Conservation (phyloP, 345 rosid species). For the Sonneratia caseolaris region DNA sequence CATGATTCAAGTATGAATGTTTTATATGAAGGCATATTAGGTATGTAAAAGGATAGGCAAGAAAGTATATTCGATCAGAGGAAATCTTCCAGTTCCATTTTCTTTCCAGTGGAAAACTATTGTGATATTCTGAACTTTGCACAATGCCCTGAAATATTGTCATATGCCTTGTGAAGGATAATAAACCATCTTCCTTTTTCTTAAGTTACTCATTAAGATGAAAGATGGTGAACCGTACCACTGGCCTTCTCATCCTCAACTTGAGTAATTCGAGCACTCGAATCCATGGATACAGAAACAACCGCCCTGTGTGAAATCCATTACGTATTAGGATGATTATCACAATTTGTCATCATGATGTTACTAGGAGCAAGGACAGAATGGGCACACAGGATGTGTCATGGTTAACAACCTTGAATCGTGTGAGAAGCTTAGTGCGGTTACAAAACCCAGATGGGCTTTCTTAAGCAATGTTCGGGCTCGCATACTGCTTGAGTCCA, state of each 20-base stretch:
- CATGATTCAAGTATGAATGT: neutral
- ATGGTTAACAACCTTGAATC: constrained; percentile 63
- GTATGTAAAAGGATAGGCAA: neutral
- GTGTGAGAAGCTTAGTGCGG: constrained; percentile 70
- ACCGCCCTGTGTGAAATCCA: constrained; percentile 41
- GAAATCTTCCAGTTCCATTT: too few relatives aligned
- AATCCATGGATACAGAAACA: constrained; percentile 78
- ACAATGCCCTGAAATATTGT: too few relatives aligned
- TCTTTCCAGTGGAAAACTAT: too few relatives aligned
- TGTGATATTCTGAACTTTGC: too few relatives aligned
- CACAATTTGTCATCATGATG: neutral
- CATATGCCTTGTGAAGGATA: too few relatives aligned
- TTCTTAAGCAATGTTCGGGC: constrained; percentile 30
- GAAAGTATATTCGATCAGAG: too few relatives aligned
- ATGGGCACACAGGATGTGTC: neutral
- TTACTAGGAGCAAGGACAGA: neutral
- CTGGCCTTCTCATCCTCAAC: constrained; percentile 31
- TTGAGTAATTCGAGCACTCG: constrained; percentile 71
- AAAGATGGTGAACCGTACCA: constrained; percentile 21
- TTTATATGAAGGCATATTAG: neutral
- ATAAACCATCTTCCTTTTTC: too few relatives aligned
- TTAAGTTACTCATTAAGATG: neutral
- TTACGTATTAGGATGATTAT: neutral
- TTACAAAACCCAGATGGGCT: constrained; percentile 85
- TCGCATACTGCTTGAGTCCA: constrained; percentile 42